Conservation (phyloP, 345 rosid species). For the Hibiscus syriacus region DNA sequence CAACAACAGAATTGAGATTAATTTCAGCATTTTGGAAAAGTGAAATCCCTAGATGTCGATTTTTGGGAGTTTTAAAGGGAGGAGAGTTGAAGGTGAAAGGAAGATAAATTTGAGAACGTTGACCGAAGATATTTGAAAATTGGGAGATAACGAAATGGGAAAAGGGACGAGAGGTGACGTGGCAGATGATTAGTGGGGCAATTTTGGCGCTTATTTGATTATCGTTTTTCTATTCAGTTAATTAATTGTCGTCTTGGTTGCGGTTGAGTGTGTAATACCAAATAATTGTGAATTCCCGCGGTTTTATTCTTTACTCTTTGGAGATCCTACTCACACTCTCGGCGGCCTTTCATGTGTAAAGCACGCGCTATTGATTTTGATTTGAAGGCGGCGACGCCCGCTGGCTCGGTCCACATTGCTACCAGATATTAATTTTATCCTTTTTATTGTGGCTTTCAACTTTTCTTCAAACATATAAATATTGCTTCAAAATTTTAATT, state of each 20-base stretch:
- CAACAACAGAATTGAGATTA: not conserved
- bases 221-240: not conserved
- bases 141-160: not conserved
- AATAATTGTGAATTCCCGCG: not conserved
- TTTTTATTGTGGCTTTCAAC: too few species aligned
- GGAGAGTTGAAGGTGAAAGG: not conserved
- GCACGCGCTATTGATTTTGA: not conserved
- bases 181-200: not conserved
- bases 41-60: not conserved
- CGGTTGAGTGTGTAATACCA: not conserved
- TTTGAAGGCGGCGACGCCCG: not conserved
- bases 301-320: not conserved
- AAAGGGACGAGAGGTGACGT: not conserved
- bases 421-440: not conserved
- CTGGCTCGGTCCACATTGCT: not conserved
- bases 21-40: conserved; percentile 16
- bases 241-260: not conserved
- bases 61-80: not conserved
- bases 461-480: too few species aligned
- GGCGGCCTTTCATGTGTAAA: not conserved
- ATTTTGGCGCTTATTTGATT: not conserved
- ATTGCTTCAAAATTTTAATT: too few species aligned
- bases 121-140: conserved; percentile 9
- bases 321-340: not conserved
- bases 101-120: conserved; percentile 2